Base-by-base conservation (phyloP, 1,284 basidiomycete genomes). In the Inonotus hispidus region DNA sequence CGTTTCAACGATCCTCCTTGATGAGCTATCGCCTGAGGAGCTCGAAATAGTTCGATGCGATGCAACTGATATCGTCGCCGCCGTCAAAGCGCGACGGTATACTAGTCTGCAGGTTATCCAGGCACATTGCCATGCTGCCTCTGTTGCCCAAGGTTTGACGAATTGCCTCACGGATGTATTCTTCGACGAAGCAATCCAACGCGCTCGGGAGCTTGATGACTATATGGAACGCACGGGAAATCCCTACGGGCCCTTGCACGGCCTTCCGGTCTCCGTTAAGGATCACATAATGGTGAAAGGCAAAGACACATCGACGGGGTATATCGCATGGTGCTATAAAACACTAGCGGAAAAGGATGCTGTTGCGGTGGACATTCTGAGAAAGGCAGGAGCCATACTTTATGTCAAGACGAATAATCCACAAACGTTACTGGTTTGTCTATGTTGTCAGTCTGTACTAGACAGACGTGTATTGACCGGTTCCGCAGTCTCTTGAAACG, bases 81-180 rank as follows among this genome's bases (percentile, higher is more conserved):
- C 64, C 46, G 49, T 75, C 41, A 69, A 68, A 32, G 61, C 63
- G 32, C 67, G 73, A 59, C 69, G 67, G 8, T 75, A 72, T 59
- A 72, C 70, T 29, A 71, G 73, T 27, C 66, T 72, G 21, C 73
- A 76, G 64, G 72, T 74, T 53, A 59, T 69, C 35, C 63, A 66
- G 53, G 72, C 74, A 3, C 73, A 70, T 66, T 73, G 71, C 60
- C 73, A 74, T 59, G 73, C 69, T 58, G 74, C 74, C 41, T 68
- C 68, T 27, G 67, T 74, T 50, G 73, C 74, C 23, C 74, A 75
- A 63, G 68, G 68, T 58, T 67, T 74, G 64, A 71, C 43, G 69
- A 85, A 85, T 67, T 85, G 83, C 68, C 70, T 87, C 16, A 82
- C 83, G 10, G 83, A 84, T 63, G 75, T 82, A 50, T 80, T 82